Conservation (phyloP, 1,139 yeast species). For the Wickerhamomyces sp. region DNA sequence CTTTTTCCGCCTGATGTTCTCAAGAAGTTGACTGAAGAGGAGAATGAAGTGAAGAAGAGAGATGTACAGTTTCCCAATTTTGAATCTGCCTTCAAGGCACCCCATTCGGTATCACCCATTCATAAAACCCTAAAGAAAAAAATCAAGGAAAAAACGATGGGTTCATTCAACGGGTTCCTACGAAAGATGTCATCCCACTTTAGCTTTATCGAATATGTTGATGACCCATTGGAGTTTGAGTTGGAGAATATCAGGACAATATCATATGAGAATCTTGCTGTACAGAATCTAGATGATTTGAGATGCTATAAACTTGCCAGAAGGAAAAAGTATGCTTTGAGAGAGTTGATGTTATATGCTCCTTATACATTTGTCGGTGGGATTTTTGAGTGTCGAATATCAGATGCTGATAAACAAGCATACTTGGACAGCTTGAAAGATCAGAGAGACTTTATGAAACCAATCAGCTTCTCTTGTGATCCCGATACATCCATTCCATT, state of each 20-base stretch:
- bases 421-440: conserved; percentile 27
- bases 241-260: conserved; percentile 13
- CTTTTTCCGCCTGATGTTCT: conserved; percentile 30
- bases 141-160: not conserved
- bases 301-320: conserved; percentile 62
- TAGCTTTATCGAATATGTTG: conserved; percentile 14
- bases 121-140: not conserved
- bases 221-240: conserved; percentile 11
- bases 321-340: conserved; percentile 49
- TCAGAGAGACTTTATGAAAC: conserved; percentile 11
- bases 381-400: conserved; percentile 47
- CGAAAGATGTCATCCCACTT: conserved; percentile 7
- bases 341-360: conserved; percentile 45
- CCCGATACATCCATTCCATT: conserved; percentile 39
- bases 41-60: not conserved
- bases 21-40: conserved; percentile 4
- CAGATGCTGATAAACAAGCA: conserved; percentile 25
- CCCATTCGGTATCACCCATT: conserved; percentile 7
- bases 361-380: conserved; percentile 69
- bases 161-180: conserved; percentile 11
- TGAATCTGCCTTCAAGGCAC: conserved; percentile 3
- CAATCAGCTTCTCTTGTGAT: conserved; percentile 33
- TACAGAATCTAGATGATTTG: conserved; percentile 27
- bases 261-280: conserved; percentile 13
- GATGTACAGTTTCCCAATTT: conserved; percentile 3